These are phyloP conservation scores for Blastocystis sp. DNA, from an alignment of 352 stramenopile genomes.

Conservation along the genomic window DNA sequence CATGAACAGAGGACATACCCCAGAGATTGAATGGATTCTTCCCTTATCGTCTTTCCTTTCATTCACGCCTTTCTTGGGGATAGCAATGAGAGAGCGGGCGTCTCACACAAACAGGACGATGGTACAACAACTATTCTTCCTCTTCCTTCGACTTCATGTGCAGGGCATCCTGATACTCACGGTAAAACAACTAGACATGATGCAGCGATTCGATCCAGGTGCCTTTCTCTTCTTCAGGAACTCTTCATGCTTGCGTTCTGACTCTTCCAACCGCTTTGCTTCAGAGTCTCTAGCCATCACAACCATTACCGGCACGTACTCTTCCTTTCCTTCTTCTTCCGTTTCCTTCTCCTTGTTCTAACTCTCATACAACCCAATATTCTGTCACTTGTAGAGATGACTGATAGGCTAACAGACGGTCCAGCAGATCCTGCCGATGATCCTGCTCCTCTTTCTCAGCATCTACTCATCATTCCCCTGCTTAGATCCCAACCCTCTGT, in stretches of 20 bases:
- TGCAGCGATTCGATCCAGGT: not conserved
- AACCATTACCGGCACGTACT: not conserved
- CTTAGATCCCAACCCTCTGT: not conserved
- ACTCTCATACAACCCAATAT: not conserved
- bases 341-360: constrained; percentile 1
- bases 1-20: not conserved
- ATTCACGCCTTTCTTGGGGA: too few species aligned
- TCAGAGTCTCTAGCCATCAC: not conserved
- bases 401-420: constrained; percentile 12
- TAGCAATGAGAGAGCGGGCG: too few species aligned
- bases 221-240: constrained; percentile 66
- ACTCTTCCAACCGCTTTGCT: not conserved
- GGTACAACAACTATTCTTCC: too few species aligned
- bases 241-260: constrained; percentile 2
- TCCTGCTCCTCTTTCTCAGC: constrained; percentile 31
- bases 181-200: constrained; percentile 20
- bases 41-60: too few species aligned
- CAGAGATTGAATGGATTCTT: too few species aligned
- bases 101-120: too few species aligned
- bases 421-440: constrained; percentile 1
- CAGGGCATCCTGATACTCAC: constrained; percentile 44
- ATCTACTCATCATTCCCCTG: constrained; percentile 48
- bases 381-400: not conserved
- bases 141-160: too few species aligned
- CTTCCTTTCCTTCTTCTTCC: not conserved